A percentile compares a stretch with the other conserved stretches of the same genome.
phyloP scores from a whole-genome alignment of 1,139 yeast genomes.

The Sugiyamaella castrensis region DNA sequence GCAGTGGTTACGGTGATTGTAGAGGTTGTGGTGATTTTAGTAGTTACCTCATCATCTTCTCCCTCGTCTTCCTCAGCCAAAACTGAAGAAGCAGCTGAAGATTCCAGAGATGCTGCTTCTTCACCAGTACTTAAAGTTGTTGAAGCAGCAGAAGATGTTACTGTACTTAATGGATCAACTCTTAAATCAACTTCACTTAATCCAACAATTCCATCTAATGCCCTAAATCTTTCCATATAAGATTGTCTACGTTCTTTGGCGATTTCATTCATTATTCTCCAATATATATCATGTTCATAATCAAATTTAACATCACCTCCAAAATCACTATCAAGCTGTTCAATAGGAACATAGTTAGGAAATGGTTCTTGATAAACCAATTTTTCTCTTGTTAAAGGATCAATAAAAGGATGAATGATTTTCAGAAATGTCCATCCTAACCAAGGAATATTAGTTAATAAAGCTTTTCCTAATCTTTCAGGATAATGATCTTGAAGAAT shows the following conservation, averaged over 20 bases:
- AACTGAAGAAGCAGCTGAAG: slow-evolving; percentile 9
- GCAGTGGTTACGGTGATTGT: too few relatives aligned
- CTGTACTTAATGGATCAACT: not conserved
- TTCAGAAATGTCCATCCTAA: slow-evolving; percentile 86
- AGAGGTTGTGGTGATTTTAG: too few relatives aligned
- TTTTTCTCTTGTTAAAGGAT: slow-evolving; percentile 90
- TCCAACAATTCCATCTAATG: slow-evolving; percentile 71
- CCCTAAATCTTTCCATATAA: slow-evolving; percentile 60
- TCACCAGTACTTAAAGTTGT: slow-evolving; percentile 1
- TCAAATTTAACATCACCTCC: slow-evolving; percentile 83
- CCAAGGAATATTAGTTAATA: slow-evolving; percentile 90
- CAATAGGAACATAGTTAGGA: slow-evolving; percentile 70
- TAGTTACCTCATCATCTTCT: too few relatives aligned
- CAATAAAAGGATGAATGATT: slow-evolving; percentile 89
- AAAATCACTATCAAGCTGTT: slow-evolving; percentile 78
- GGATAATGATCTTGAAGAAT: slow-evolving; percentile 95
- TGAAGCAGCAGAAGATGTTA: not conserved
- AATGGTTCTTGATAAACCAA: slow-evolving; percentile 88
- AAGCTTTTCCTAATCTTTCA: slow-evolving; percentile 87
- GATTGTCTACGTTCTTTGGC: slow-evolving; percentile 53
- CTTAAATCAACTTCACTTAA: slow-evolving; percentile 79
- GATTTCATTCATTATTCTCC: slow-evolving; percentile 66
- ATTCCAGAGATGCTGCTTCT: not conserved
- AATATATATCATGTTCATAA: slow-evolving; percentile 73
- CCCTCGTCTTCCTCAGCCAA: not conserved